Percentiles rank a stretch among this genome's conserved stretches.
Evolutionary conservation across 2,329 filamentous ascomycete genomes (phyloP).

Genomic region (Trichoderma asperellum): DNA sequence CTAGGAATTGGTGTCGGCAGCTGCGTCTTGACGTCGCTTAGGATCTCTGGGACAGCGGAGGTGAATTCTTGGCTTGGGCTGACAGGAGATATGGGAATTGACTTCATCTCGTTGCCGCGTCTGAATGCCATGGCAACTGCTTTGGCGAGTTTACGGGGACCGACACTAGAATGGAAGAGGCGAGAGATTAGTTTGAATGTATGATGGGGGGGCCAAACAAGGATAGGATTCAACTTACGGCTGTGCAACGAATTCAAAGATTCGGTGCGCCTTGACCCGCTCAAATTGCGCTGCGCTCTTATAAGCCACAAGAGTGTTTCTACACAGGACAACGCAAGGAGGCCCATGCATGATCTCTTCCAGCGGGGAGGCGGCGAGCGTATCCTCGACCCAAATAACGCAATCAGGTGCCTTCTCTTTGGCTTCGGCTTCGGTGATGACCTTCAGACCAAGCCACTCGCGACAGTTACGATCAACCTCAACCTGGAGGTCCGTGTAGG

Average conservation of each 20-base stretch:
- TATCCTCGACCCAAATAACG: constrained; percentile 32
- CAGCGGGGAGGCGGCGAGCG: constrained; percentile 3
- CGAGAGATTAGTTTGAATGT: background rate
- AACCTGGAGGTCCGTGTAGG: background rate
- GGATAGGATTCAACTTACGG: constrained; percentile 37
- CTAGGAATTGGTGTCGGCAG: background rate
- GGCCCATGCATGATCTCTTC: constrained; percentile 24
- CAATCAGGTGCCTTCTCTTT: constrained; percentile 35
- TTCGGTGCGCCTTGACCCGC: constrained; percentile 28
- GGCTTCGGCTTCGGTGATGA: constrained; percentile 32
- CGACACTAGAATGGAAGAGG: constrained; percentile 35
- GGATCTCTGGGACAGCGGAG: background rate
- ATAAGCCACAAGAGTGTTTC: constrained; percentile 40
- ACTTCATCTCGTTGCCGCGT: constrained; percentile 24
- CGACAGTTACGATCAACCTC: constrained; percentile 34
- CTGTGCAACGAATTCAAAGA: constrained; percentile 46
- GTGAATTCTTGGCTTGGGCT: background rate
- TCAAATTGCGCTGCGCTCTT: constrained; percentile 30
- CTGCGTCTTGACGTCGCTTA: constrained; percentile 12
- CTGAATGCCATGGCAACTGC: constrained; percentile 23
- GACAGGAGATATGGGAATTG: constrained; percentile 8
- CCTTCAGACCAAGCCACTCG: constrained; percentile 42
- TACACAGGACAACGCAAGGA: constrained; percentile 42
- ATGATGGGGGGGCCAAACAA: no score
- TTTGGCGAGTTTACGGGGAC: constrained; percentile 42